Percentiles rank a stretch among this genome's conserved stretches.
phyloP scores from a whole-genome alignment of 108 stramenopile species.

The Bacterosira constricta region DNA sequence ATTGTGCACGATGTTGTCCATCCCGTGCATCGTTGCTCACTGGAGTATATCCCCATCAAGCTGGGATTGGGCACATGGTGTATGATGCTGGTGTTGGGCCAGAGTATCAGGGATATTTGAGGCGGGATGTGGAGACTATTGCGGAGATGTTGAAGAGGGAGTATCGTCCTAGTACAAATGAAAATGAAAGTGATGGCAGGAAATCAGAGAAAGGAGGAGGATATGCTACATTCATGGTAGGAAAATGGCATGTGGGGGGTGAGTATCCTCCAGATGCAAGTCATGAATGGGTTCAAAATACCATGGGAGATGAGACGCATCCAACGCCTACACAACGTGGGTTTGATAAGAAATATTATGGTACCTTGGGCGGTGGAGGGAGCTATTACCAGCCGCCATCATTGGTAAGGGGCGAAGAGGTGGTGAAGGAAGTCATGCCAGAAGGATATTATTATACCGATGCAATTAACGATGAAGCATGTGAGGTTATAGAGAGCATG shows the following conservation, averaged over 20 bases:
- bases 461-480: slow-evolving; percentile 55
- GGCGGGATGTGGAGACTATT: slow-evolving; percentile 34
- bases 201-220: slow-evolving; percentile 11
- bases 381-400: slow-evolving; percentile 53
- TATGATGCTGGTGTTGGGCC: slow-evolving; percentile 47
- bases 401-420: slow-evolving; percentile 31
- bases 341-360: slow-evolving; percentile 47
- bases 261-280: slow-evolving; percentile 52
- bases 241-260: slow-evolving; percentile 55
- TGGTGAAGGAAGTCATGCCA: slow-evolving; percentile 33
- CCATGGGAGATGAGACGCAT: slow-evolving; percentile 41
- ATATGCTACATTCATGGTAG: slow-evolving; percentile 47
- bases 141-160: slow-evolving; percentile 39
- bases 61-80: slow-evolving; percentile 55
- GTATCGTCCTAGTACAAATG: neutral
- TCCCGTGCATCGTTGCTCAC: slow-evolving; percentile 43
- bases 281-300: slow-evolving; percentile 42
- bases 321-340: slow-evolving; percentile 48
- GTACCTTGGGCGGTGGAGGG: slow-evolving; percentile 52
- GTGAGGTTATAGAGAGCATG: slow-evolving; percentile 32
- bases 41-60: slow-evolving; percentile 52
- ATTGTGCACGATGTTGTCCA: slow-evolving; percentile 54
- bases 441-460: slow-evolving; percentile 54
- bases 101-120: slow-evolving; percentile 48
- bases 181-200: neutral